phyloP scores from a whole-genome alignment of 805 yeast species.

The Teunomyces kruisii region DNA sequence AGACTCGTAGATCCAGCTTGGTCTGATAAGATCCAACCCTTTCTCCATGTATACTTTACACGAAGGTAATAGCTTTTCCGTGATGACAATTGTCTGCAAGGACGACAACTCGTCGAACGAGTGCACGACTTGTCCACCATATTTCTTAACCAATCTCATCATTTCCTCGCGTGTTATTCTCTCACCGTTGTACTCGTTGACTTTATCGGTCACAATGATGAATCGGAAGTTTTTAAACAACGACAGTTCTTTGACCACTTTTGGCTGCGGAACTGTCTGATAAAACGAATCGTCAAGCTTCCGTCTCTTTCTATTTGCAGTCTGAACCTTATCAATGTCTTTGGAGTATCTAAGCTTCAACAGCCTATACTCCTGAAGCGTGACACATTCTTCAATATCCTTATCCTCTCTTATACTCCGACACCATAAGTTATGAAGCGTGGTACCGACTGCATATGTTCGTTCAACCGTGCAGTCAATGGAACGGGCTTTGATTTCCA shows the following conservation, averaged over 20 bases:
- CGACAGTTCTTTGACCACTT: slow-evolving; percentile 15
- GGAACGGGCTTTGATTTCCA: slow-evolving; percentile 82
- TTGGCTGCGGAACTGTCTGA: slow-evolving; percentile 7
- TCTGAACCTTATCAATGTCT: slow-evolving; percentile 26
- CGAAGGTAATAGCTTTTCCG: slow-evolving; percentile 29
- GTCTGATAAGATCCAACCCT: slow-evolving; percentile 63
- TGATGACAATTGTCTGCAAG: slow-evolving; percentile 18
- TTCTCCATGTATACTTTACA: slow-evolving; percentile 21
- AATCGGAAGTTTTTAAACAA: slow-evolving; percentile 50
- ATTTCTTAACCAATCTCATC: slow-evolving; percentile 33
- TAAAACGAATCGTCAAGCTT: slow-evolving; percentile 15
- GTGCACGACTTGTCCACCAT: slow-evolving; percentile 51
- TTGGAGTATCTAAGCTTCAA: slow-evolving; percentile 30
- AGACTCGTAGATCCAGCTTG: slow-evolving; percentile 75
- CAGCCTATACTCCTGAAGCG: slow-evolving; percentile 52
- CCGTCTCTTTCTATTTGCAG: slow-evolving; percentile 25
- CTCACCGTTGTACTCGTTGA: slow-evolving; percentile 18
- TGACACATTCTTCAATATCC: slow-evolving; percentile 52
- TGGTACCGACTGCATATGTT: slow-evolving; percentile 62
- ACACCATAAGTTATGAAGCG: slow-evolving; percentile 77
- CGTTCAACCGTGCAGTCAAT: slow-evolving; percentile 47
- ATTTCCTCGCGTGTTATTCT: slow-evolving; percentile 36
- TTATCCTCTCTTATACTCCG: slow-evolving; percentile 69
- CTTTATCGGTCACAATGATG: slow-evolving; percentile 53
- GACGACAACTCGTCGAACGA: slow-evolving; percentile 13